phyloP scores from a whole-genome alignment of 352 stramenopile genomes.

The Phytophthora macrochlamydospora region DNA sequence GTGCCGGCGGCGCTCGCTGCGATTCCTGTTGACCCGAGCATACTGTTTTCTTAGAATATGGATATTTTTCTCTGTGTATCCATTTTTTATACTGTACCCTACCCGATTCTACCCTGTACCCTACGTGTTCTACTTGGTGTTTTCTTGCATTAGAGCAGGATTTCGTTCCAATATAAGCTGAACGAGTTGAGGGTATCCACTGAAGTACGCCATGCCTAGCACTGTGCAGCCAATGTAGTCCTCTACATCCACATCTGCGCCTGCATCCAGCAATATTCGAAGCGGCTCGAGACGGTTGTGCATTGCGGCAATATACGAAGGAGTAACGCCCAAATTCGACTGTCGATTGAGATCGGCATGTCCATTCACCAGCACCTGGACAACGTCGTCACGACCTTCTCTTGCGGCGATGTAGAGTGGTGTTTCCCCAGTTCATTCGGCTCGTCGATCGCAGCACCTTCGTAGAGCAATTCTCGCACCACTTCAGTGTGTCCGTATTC shows the following conservation, averaged over 20 bases:
- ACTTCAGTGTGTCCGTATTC: background rate
- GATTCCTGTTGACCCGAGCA: slow-evolving; percentile 14
- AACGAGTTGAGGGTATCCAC: background rate
- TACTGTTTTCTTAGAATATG: slow-evolving; percentile 3
- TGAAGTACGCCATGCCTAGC: background rate
- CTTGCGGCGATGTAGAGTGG: slow-evolving; percentile 11
- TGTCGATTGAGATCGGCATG: slow-evolving; percentile 1
- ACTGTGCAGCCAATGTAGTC: slow-evolving; percentile 1
- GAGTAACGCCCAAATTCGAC: background rate
- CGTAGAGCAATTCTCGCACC: slow-evolving; percentile 3
- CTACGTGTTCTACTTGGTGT: background rate
- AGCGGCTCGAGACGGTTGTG: slow-evolving; percentile 3
- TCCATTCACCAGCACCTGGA: slow-evolving; percentile 4
- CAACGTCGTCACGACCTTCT: background rate
- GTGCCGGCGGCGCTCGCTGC: slow-evolving; percentile 11
- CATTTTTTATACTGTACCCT: background rate
- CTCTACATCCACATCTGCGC: slow-evolving; percentile 4
- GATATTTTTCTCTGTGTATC: background rate
- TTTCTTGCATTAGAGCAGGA: background rate
- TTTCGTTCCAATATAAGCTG: background rate
- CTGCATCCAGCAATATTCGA: slow-evolving; percentile 4
- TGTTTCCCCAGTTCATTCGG: slow-evolving; percentile 3
- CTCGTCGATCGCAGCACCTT: slow-evolving; percentile 2
- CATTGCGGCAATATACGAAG: slow-evolving; percentile 1
- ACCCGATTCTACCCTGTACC: background rate